Evolutionary conservation across 2,329 filamentous ascomycete genomes (phyloP).

Genomic region (Talaromyces amestolkiae): DNA sequence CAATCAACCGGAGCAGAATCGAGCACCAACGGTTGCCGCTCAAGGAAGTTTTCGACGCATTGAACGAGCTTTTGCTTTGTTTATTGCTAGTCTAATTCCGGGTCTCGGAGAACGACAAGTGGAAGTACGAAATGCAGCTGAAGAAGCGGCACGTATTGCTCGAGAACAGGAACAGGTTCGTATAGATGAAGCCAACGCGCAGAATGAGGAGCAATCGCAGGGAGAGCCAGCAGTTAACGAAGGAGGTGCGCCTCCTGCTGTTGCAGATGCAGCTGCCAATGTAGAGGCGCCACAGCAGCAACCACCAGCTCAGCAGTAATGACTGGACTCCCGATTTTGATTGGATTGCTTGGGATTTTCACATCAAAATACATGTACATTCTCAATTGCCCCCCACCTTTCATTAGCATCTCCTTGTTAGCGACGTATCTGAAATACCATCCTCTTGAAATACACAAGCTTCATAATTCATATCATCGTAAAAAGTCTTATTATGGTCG

Average conservation of each 20-base stretch:
- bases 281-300: conserved; percentile 3
- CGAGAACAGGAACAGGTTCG: conserved; percentile 25
- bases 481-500: background rate
- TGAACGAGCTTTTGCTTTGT: conserved; percentile 60
- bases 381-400: background rate
- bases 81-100: conserved; percentile 61
- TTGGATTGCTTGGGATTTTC: background rate
- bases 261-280: background rate
- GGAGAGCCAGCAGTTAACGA: background rate
- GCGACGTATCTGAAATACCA: background rate
- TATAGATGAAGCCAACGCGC: conserved; percentile 27
- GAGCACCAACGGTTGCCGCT: background rate
- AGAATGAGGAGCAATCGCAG: conserved; percentile 18
- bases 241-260: conserved; percentile 19
- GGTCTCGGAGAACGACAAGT: conserved; percentile 63
- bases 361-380: background rate
- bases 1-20: conserved; percentile 8
- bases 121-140: conserved; percentile 53
- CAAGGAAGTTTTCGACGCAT: conserved; percentile 42
- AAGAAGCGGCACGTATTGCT: conserved; percentile 40
- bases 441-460: background rate
- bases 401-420: background rate
- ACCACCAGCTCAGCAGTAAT: background rate
- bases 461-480: background rate
- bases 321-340: background rate